These are phyloP conservation scores for Bacidia rubella DNA, from an alignment of 495 filamentous ascomycete species.

Conservation along the genomic window DNA sequence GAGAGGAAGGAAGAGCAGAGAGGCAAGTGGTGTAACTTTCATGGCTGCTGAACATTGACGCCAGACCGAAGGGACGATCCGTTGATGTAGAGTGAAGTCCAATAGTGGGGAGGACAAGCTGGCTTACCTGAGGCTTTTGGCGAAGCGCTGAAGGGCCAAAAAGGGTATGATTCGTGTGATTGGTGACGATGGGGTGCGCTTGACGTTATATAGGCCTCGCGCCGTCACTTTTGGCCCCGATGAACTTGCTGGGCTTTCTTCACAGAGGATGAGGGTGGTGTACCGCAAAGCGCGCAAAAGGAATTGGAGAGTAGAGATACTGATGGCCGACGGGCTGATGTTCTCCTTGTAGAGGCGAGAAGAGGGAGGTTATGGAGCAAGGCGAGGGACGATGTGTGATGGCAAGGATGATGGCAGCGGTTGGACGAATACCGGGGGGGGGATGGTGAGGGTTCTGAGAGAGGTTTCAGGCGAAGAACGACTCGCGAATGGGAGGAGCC, in stretches of 20 bases:
- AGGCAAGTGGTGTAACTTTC: constrained; percentile 3
- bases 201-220: neutral
- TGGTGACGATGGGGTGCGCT: neutral
- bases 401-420: neutral
- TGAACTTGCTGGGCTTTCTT: neutral
- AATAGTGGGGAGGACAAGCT: constrained; percentile 18
- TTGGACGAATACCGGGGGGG: too few species aligned
- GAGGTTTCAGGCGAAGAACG: constrained; percentile 4
- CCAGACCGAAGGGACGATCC: constrained; percentile 23
- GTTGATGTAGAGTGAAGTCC: constrained; percentile 33
- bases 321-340: neutral
- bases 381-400: neutral
- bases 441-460: neutral
- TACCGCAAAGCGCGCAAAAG: neutral
- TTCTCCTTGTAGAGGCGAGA: neutral
- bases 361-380: neutral
- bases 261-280: neutral
- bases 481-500: neutral
- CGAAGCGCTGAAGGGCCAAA: constrained; percentile 12
- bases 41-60: constrained; percentile 24
- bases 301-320: neutral
- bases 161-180: neutral
- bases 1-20: constrained; percentile 15
- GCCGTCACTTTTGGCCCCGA: neutral
- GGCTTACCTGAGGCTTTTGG: constrained; percentile 8